Evolutionary conservation across 768 basidiomycete species (phyloP).

Genomic region (Phaffia tasmanica): DNA sequence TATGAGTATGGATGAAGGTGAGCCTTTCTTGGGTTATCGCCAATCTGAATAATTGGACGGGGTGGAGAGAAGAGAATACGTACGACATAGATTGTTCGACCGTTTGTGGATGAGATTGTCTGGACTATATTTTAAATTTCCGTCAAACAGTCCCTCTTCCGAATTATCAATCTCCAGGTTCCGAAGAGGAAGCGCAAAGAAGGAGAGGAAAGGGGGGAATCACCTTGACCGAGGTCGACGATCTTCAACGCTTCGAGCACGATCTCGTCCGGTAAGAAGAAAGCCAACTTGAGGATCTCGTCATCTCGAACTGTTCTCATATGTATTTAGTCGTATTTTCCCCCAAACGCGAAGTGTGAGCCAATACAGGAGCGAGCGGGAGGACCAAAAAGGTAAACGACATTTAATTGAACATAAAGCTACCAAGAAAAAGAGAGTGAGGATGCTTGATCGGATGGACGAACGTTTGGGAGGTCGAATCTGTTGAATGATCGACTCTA

Average conservation of each 20-base stretch:
- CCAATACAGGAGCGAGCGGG: too few species aligned
- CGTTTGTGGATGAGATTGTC: too few species aligned
- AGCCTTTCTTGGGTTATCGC: neutral
- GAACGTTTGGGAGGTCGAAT: neutral
- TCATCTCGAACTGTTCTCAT: conserved; percentile 4
- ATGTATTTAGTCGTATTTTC: too few species aligned
- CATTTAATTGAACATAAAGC: neutral
- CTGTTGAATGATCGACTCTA: neutral
- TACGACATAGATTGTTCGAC: too few species aligned
- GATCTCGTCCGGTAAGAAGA: conserved; percentile 8
- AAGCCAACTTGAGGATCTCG: conserved; percentile 8
- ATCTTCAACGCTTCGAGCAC: conserved; percentile 12
- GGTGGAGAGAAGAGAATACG: neutral
- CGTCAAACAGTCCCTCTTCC: too few species aligned
- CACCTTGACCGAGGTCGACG: conserved; percentile 14
- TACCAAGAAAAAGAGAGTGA: neutral
- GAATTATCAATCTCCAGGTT: too few species aligned
- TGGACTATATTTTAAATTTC: too few species aligned
- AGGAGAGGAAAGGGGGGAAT: neutral
- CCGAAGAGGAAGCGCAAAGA: too few species aligned
- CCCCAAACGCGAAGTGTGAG: too few species aligned
- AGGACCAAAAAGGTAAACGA: neutral
- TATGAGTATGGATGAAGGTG: neutral
- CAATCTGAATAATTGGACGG: neutral
- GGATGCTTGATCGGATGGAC: neutral